Conservation (phyloP, 768 basidiomycete genomes). For the Mycena rebaudengoi region DNA sequence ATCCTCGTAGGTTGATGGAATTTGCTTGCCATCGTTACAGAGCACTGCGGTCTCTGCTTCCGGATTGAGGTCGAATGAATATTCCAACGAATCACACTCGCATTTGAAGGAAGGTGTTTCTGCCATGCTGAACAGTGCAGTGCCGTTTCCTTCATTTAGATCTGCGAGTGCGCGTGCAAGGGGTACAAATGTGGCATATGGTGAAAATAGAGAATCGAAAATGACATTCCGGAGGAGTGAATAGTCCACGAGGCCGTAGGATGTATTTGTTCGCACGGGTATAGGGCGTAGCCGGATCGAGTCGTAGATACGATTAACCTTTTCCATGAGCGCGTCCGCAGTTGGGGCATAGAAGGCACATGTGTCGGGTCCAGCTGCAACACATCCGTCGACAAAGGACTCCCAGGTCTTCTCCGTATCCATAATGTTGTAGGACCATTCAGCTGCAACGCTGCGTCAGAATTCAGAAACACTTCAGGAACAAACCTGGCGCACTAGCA, state of each 20-base stretch:
- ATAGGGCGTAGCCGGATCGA: slow-evolving; percentile 42
- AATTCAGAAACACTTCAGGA: background rate
- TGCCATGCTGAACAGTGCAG: slow-evolving; percentile 31
- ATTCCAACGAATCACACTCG: slow-evolving; percentile 32
- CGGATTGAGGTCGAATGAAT: background rate
- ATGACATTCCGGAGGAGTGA: slow-evolving; percentile 35
- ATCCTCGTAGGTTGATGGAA: slow-evolving; percentile 4
- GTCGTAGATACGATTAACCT: slow-evolving; percentile 44
- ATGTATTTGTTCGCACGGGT: slow-evolving; percentile 37
- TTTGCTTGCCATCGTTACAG: slow-evolving; percentile 20
- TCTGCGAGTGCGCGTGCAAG: slow-evolving; percentile 48
- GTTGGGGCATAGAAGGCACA: slow-evolving; percentile 51
- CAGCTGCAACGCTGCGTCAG: background rate
- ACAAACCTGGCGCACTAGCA: background rate
- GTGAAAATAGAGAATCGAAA: slow-evolving; percentile 45
- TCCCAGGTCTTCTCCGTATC: slow-evolving; percentile 48
- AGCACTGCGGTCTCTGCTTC: background rate
- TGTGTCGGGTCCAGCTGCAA: slow-evolving; percentile 42
- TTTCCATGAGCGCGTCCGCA: slow-evolving; percentile 41
- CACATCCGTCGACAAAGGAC: slow-evolving; percentile 46
- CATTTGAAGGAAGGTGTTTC: slow-evolving; percentile 38
- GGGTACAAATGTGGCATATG: slow-evolving; percentile 41
- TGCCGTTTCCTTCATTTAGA: slow-evolving; percentile 42
- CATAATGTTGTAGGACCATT: slow-evolving; percentile 2
- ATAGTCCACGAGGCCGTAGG: slow-evolving; percentile 50